phyloP scores from a whole-genome alignment of 768 basidiomycete species.

The Lactifluus subvellereus region DNA sequence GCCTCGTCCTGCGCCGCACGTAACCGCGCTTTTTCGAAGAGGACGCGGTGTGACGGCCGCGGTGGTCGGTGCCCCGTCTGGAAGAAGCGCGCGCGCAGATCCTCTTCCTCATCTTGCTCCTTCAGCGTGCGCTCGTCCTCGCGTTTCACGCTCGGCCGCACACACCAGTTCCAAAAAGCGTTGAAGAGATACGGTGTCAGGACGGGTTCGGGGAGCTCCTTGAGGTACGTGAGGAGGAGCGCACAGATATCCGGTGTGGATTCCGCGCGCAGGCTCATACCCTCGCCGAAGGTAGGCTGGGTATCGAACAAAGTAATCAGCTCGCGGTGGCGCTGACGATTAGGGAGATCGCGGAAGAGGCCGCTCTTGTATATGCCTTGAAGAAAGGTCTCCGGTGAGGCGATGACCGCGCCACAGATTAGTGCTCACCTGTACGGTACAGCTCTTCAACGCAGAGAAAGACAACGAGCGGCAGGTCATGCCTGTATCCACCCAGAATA shows the following conservation, averaged over 20 bases:
- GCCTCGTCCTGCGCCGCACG: conserved; percentile 13
- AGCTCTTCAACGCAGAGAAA: conserved; percentile 42
- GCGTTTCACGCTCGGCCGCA: conserved; percentile 38
- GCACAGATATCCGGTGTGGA: conserved; percentile 41
- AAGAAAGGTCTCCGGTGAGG: not conserved
- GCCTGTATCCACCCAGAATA: conserved; percentile 34
- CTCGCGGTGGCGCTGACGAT: conserved; percentile 35
- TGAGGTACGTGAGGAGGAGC: conserved; percentile 43
- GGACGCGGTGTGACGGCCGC: conserved; percentile 9
- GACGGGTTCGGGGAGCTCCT: conserved; percentile 42
- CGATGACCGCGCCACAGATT: not conserved
- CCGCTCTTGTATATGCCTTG: conserved; percentile 40
- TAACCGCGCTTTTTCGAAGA: conserved; percentile 8
- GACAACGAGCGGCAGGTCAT: conserved; percentile 37
- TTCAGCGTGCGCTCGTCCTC: conserved; percentile 30
- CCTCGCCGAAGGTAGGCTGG: conserved; percentile 27
- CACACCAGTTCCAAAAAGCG: conserved; percentile 41
- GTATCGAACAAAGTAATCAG: conserved; percentile 38
- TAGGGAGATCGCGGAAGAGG: conserved; percentile 40
- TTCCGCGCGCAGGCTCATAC: conserved; percentile 24
- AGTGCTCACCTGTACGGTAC: conserved; percentile 37
- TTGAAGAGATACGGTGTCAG: conserved; percentile 38
- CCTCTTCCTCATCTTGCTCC: conserved; percentile 33
- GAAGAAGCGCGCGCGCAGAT: conserved; percentile 29
- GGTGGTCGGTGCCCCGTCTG: conserved; percentile 25